Evolutionary conservation across 2,329 filamentous ascomycete genomes (phyloP), one percentile per base, ranked within the genome.

Genomic region (Fusarium siculi): DNA sequence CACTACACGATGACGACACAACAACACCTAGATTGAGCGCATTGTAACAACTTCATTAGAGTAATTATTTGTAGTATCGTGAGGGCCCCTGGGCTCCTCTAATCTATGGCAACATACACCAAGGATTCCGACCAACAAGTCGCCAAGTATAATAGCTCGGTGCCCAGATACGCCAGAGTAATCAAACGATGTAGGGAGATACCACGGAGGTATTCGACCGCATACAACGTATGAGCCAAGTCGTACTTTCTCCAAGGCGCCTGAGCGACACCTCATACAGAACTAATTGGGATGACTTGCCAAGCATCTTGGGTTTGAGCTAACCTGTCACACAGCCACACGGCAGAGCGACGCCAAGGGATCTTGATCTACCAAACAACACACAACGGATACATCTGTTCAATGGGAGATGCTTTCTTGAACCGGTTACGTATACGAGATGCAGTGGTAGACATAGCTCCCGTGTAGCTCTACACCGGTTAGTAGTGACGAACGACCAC

Each of bases 251-350:
- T 42, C 30, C 32, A 30, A 21, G 39, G 34, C 37, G n/a, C 30
- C 55, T 19, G 49, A 55, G 53, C 52, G 39, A 65, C 63, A 55
- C 43, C 55, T 39, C 43, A 8, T 42, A 34, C 43, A 52, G 47
- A 28, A 25, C 53, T 39, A 42, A 60, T 54, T 52, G n/a, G 19
- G 30, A 61, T 72, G 49, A 70, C 57, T 67, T 55, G 57, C 58
- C 71, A 67, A 70, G 65, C 49, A 46, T 36, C 65, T 67, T 59
- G 42, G 61, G 52, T 32, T 63, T 49, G 37, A 43, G 28, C 73
- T 65, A 72, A 23, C 46, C 46, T 37, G 52, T 50, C 25, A 19
- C 71, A 76, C 36, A 74, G 71, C 68, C 71, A 72, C 73, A 53
- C 50, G 46, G 53, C 32, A 60, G 49, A 49, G 43, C 42, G 52